phyloP scores from a whole-genome alignment of 129 eudicot species.

The Lactuca saligna region DNA sequence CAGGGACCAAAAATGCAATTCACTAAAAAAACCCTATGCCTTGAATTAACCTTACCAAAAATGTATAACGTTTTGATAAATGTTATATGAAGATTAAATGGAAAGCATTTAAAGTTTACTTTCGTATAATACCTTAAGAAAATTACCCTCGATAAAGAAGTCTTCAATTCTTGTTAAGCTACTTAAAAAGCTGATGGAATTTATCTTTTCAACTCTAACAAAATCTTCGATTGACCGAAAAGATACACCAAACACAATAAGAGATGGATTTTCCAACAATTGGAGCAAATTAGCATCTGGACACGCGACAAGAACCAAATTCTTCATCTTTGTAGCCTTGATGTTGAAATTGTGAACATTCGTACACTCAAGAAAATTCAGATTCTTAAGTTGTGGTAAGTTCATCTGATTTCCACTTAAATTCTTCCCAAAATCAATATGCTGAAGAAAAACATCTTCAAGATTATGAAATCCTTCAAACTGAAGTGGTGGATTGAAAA shows the following conservation, averaged over 20 bases:
- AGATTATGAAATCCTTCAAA: constrained; percentile 13
- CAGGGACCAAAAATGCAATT: no score
- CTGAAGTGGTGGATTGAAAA: neutral
- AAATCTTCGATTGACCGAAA: neutral
- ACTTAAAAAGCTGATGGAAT: neutral
- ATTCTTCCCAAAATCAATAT: constrained; percentile 10
- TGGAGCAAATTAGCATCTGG: neutral
- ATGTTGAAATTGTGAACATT: constrained; percentile 17
- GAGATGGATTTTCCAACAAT: neutral
- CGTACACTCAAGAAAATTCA: neutral
- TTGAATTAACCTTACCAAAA: no score
- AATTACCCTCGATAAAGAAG: neutral
- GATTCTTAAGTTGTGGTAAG: constrained; percentile 14
- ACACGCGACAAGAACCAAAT: neutral
- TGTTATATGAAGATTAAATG: no score
- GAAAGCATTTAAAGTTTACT: neutral
- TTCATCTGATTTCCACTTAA: neutral
- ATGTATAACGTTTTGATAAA: no score
- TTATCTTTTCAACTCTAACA: neutral
- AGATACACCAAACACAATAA: neutral
- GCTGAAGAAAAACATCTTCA: neutral
- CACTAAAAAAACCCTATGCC: no score
- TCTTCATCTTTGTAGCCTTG: neutral
- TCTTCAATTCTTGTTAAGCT: neutral
- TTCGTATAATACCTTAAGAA: neutral